Conservation (phyloP, 805 yeast genomes). For the Kazachstania taianensis region DNA sequence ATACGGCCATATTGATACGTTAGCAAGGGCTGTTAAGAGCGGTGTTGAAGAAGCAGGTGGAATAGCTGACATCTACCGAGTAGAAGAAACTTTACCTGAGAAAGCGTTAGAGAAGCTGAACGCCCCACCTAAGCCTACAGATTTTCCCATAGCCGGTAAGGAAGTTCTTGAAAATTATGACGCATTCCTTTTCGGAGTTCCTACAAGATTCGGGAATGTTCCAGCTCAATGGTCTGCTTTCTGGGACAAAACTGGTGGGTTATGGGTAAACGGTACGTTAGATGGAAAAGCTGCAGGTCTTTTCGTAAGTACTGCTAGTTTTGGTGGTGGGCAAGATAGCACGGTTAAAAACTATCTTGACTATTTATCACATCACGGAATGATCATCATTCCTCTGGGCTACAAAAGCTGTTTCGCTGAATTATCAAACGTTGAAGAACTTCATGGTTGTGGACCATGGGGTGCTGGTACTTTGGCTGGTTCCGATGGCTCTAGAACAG, state of each 20-base stretch:
- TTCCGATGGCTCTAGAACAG: conserved; percentile 64
- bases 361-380: conserved; percentile 64
- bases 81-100: conserved; percentile 62
- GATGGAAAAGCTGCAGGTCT: conserved; percentile 66
- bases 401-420: conserved; percentile 48
- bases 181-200: conserved; percentile 67
- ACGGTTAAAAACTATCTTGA: conserved; percentile 53
- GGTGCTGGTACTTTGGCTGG: conserved; percentile 79
- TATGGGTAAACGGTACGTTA: conserved; percentile 65
- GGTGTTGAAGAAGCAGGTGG: conserved; percentile 67
- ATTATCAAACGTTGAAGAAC: conserved; percentile 48
- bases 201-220: conserved; percentile 67
- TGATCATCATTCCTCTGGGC: conserved; percentile 69
- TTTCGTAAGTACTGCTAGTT: conserved; percentile 60
- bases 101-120: conserved; percentile 47
- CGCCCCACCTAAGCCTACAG: conserved; percentile 53
- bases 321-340: conserved; percentile 72
- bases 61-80: conserved; percentile 58
- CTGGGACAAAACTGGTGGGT: conserved; percentile 68
- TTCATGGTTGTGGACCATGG: conserved; percentile 80
- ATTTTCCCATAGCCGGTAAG: conserved; percentile 45
- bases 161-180: conserved; percentile 55
- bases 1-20: conserved; percentile 61
- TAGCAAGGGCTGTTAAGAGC: conserved; percentile 57
- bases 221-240: conserved; percentile 71